Evolutionary conservation across 331 rosid species (phyloP).

Genomic region (Acacia concinna): DNA sequence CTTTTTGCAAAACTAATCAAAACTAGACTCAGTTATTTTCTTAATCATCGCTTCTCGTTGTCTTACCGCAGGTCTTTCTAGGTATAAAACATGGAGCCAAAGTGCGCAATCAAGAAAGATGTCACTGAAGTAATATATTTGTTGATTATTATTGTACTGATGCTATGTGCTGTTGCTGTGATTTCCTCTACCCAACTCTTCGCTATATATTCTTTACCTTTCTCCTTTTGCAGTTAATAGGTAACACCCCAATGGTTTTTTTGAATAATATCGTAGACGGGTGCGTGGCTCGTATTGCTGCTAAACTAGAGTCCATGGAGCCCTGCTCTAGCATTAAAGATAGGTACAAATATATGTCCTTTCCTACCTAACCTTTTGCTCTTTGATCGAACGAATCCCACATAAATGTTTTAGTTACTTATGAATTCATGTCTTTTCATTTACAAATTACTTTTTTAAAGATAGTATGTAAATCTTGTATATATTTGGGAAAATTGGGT

Average conservation of each 20-base stretch:
- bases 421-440: no score
- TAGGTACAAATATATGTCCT: constrained; percentile 43
- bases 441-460: no score
- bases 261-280: constrained; percentile 70
- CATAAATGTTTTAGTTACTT: no score
- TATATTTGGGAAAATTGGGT: no score
- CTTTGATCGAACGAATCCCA: no score
- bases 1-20: constrained; percentile 6
- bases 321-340: constrained; percentile 84
- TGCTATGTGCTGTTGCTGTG: neutral
- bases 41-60: neutral
- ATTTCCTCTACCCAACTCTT: neutral
- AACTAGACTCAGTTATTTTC: neutral
- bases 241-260: constrained; percentile 79
- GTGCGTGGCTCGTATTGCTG: constrained; percentile 80
- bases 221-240: constrained; percentile 53
- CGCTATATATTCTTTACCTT: neutral
- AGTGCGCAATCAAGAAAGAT: constrained; percentile 70
- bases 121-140: constrained; percentile 57
- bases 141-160: neutral
- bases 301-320: constrained; percentile 81
- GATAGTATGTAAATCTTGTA: no score
- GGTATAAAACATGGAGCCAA: constrained; percentile 50
- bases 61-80: constrained; percentile 14
- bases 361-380: neutral